Evolutionary conservation across 2,329 filamentous ascomycete genomes (phyloP), one percentile per base, ranked within the genome.

Genomic region (Verticillium isaacii): DNA sequence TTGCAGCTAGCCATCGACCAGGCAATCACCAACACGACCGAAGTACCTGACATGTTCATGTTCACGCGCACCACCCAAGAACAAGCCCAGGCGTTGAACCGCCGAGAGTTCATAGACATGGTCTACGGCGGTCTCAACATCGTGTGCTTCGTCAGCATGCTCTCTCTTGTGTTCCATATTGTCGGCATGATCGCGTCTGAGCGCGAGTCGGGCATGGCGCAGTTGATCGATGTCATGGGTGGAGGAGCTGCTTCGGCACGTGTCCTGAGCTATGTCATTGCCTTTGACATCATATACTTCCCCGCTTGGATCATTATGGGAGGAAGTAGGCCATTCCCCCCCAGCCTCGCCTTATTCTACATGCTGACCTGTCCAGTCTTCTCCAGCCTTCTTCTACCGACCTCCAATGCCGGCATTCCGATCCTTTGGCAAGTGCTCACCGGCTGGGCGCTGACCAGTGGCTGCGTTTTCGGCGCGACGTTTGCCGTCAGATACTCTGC

Each of bases 181-280:
- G 87, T 88, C 5, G 88, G 89, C 36, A 81, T 89, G 66, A 86
- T 91, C 73, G 87, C 89, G 2, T 81, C 82, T 5, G 89, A 92
- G 73, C 78, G 89, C 58, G 89, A 92, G 72, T 74, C 84, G 5
- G 89, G 89, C 3, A 88, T 92, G 76, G 89, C 87, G 3, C 86
- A 90, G 68, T 78, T 92, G 15, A 86, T 92, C 36, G 89, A 93
- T 74, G 87, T 88, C 56, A 92, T 92, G 88, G 59, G 82, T 82
- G 39, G 52, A 78, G 89, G 54, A 76, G 62, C 66, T 67, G n/a
- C 67, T 63, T 15, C 70, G 67, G 39, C 64, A 71, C 34, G 60
- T 89, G 2, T 85, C 88, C 66, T 89, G 2, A 83, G 87, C 1
- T 85, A 88, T 62, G 85, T 91, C 68, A 72, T 90, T 19, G 84